phyloP scores from a whole-genome alignment of 805 yeast species.

The Kazachstania kunashirensis region DNA sequence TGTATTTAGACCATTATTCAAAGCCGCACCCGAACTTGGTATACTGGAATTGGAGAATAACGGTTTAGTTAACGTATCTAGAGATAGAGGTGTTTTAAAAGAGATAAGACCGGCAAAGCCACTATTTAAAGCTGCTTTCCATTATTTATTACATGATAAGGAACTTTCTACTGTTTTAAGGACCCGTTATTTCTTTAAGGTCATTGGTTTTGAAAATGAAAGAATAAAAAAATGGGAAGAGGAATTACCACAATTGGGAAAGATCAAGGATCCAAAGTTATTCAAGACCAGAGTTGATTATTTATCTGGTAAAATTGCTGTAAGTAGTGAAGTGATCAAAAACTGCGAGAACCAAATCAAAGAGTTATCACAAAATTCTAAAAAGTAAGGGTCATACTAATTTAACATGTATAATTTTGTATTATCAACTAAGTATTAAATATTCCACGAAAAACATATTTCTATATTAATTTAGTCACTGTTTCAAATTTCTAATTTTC shows the following conservation, averaged over 20 bases:
- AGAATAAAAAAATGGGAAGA: conserved; percentile 59
- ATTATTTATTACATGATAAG: conserved; percentile 48
- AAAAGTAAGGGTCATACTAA: conserved; percentile 2
- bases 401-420: too few species aligned
- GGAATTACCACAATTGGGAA: conserved; percentile 54
- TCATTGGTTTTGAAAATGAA: conserved; percentile 49
- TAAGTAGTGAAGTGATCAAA: conserved; percentile 43
- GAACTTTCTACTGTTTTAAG: conserved; percentile 54
- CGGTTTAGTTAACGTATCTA: conserved; percentile 61
- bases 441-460: too few species aligned
- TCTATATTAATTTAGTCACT: too few species aligned
- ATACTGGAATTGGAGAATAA: conserved; percentile 66
- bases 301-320: conserved; percentile 55
- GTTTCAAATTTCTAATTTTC: too few species aligned
- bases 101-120: conserved; percentile 77
- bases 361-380: conserved; percentile 18
- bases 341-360: conserved; percentile 39
- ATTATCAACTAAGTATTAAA: too few species aligned
- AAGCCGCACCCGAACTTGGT: conserved; percentile 43
- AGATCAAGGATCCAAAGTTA: conserved; percentile 41
- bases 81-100: conserved; percentile 65
- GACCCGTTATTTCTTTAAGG: conserved; percentile 43
- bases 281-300: conserved; percentile 51
- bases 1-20: conserved; percentile 49
- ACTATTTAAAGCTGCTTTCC: conserved; percentile 69